A percentile compares a stretch with the other conserved stretches of the same genome.
phyloP scores from a whole-genome alignment of 192 early-diverging fungal genomes.

The Oehlia diaphana region DNA sequence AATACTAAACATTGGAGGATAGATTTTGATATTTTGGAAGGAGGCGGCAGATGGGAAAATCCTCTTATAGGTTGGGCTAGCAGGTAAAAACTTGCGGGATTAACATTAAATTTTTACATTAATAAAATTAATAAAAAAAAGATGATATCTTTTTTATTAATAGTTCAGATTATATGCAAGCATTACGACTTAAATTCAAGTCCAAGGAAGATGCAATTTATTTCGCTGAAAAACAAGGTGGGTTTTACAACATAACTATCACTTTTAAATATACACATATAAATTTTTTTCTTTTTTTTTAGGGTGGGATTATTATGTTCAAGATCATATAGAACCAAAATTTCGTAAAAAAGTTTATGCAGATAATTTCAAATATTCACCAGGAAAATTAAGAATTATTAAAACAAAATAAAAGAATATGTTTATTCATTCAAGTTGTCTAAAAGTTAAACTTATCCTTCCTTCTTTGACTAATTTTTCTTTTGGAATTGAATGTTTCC shows the following conservation, averaged over 20 bases:
- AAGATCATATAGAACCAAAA: conserved; percentile 80
- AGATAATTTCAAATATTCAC: conserved; percentile 88
- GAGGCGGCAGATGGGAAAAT: conserved; percentile 88
- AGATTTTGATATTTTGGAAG: conserved; percentile 82
- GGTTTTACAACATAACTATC: not conserved
- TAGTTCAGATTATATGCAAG: conserved; percentile 83
- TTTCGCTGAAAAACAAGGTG: conserved; percentile 94
- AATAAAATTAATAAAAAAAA: too few species aligned
- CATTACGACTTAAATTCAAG: conserved; percentile 78
- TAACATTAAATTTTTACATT: not conserved
- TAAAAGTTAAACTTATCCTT: conserved; percentile 22
- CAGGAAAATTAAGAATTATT: conserved; percentile 74
- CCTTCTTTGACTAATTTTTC: conserved; percentile 14
- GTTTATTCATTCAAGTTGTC: conserved; percentile 1
- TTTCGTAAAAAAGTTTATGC: conserved; percentile 87
- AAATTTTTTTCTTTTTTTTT: not conserved
- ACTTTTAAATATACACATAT: not conserved
- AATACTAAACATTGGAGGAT: conserved; percentile 82
- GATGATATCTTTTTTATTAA: not conserved
- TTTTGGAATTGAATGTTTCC: conserved; percentile 27
- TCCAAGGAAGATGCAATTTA: conserved; percentile 85
- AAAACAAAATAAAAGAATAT: conserved; percentile 74
- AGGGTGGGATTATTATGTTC: conserved; percentile 88
- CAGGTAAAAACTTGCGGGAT: conserved; percentile 49
- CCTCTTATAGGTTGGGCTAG: conserved; percentile 91